Percentiles rank a stretch among this genome's conserved stretches.
Conservation (phyloP, 2,329 filamentous ascomycete genomes). For the Colletotrichum lindemuthianum region DNA sequence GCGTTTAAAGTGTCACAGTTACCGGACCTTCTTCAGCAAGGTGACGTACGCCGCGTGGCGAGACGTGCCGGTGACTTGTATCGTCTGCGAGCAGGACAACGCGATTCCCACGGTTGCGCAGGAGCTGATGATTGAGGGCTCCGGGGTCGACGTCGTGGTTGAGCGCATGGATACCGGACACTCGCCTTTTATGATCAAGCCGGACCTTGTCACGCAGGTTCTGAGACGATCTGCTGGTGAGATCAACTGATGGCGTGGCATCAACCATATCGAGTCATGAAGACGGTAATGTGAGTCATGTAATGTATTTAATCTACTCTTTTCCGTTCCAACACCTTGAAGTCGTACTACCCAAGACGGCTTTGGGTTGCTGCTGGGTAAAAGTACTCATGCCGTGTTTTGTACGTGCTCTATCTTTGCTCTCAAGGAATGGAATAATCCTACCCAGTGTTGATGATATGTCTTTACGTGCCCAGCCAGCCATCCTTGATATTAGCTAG, state of each 20-base stretch:
- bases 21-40: slow-evolving; percentile 11
- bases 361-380: too few relatives aligned
- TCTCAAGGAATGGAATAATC: too few relatives aligned
- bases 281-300: too few relatives aligned
- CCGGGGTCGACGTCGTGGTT: not conserved
- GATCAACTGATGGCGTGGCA: not conserved
- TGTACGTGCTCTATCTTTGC: too few relatives aligned
- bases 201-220: not conserved
- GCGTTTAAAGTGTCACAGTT: not conserved
- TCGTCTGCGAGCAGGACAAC: slow-evolving; percentile 14
- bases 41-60: slow-evolving; percentile 16
- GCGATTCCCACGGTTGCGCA: slow-evolving; percentile 6
- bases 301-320: too few relatives aligned
- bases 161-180: slow-evolving; percentile 6
- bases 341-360: too few relatives aligned
- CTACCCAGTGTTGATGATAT: too few relatives aligned
- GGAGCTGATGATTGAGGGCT: slow-evolving; percentile 12
- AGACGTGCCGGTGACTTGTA: slow-evolving; percentile 14
- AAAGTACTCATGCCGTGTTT: too few relatives aligned
- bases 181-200: slow-evolving; percentile 17
- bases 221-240: slow-evolving; percentile 16
- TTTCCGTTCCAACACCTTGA: too few relatives aligned
- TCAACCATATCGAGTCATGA: not conserved
- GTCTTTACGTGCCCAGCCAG: too few relatives aligned
- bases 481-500: too few relatives aligned